Base-by-base conservation (phyloP, 306 rosid species). In the Morella rubra region DNA sequence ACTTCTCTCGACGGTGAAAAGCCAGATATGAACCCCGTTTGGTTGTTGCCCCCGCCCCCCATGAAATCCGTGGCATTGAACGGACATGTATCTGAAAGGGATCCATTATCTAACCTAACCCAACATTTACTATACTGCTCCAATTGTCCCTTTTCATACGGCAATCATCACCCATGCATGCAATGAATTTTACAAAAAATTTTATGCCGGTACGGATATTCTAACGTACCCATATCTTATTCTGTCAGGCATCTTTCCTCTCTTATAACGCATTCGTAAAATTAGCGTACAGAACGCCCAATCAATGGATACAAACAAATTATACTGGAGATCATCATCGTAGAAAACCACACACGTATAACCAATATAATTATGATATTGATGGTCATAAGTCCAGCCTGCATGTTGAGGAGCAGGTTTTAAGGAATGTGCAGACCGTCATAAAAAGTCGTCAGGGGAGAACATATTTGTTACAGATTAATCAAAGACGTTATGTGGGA, bases 101-200 rank as follows among this genome's bases (percentile, higher is more conserved):
- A 49, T 49, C 20, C 60, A 67, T 76, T 67, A 76, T 3, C 46
- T 1, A 69, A 68, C 74, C 80, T 54, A 76, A 67, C 74, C 45
- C 74, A 54, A 56, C 55, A 76, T 44, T 52, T 55, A 24, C 73
- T 53, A 51, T 53, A 51, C 44, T 76, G 72, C 66, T 65, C 44
- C 46, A 68, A 41, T 32, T 69, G 80, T 76, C 59, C 54, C 5
- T 54, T 1, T 53, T 53, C 37, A 41, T 27, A 49, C 68, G 5
- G 5, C 64, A 67, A 14, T 51, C 27, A 8, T 51, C 27, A 51
- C 50, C 53, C 79, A 53, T 54, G 49, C 20, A 68, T 64, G 50
- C 53, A 20, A 37, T 6, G 32, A 5, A 5, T 9, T 15, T 32
- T 32, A 32, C 32, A 58, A 22, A 58, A 22, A 10, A 22, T 58